Conservation (phyloP, 1,284 basidiomycete genomes). For the Hypsizygus ulmarius region DNA sequence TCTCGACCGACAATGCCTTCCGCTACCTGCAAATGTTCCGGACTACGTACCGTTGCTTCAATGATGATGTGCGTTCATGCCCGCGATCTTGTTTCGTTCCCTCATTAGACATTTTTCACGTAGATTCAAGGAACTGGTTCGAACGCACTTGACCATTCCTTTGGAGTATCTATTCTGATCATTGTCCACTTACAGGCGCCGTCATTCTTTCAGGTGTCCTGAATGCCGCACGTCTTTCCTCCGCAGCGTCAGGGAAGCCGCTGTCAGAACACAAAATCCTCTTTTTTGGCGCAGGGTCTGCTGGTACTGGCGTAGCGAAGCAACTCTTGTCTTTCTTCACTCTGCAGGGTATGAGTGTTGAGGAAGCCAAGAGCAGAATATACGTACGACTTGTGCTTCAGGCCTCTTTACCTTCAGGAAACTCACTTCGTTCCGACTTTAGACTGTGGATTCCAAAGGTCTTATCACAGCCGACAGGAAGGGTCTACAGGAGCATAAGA, state of each 20-base stretch:
- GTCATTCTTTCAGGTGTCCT: conserved; percentile 81
- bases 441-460: conserved; percentile 77
- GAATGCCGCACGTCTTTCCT: conserved; percentile 69
- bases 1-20: conserved; percentile 77
- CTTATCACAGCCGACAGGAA: conserved; percentile 65
- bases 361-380: conserved; percentile 67
- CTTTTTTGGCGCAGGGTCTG: conserved; percentile 78
- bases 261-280: conserved; percentile 75
- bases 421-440: conserved; percentile 13
- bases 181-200: conserved; percentile 44
- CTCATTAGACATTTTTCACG: conserved; percentile 13
- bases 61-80: conserved; percentile 62
- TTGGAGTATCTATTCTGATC: too few relatives aligned
- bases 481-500: conserved; percentile 74
- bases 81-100: conserved; percentile 4
- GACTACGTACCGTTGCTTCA: conserved; percentile 66
- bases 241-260: conserved; percentile 56
- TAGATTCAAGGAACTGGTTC: conserved; percentile 59
- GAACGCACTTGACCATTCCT: conserved; percentile 1
- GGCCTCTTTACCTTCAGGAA: conserved; percentile 1
- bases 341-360: conserved; percentile 58
- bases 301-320: conserved; percentile 80
- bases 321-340: conserved; percentile 77
- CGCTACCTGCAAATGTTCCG: conserved; percentile 67
- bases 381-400: conserved; percentile 47